Conservation (phyloP, 2,329 filamentous ascomycete species). For the Cadophora malorum region DNA sequence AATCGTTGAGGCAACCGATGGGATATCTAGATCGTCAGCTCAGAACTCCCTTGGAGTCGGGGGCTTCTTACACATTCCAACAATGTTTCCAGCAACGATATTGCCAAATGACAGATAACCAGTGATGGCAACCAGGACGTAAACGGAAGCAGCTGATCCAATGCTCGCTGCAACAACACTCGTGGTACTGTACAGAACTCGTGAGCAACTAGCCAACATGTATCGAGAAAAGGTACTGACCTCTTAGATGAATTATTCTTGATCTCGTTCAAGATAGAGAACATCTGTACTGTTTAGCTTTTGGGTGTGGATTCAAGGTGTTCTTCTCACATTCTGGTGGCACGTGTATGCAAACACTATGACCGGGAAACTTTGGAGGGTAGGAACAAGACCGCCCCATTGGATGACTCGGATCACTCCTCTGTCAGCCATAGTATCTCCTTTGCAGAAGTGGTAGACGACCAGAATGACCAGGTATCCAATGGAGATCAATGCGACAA, state of each 20-base stretch:
- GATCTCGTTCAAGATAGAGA: slow-evolving; percentile 96
- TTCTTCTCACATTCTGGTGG: slow-evolving; percentile 84
- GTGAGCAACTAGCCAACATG: slow-evolving; percentile 22
- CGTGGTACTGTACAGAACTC: slow-evolving; percentile 62
- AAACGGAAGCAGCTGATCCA: slow-evolving; percentile 84
- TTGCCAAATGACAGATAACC: slow-evolving; percentile 96
- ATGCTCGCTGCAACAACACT: slow-evolving; percentile 84
- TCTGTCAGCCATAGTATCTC: slow-evolving; percentile 76
- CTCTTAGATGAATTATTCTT: slow-evolving; percentile 75
- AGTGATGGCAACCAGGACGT: slow-evolving; percentile 90
- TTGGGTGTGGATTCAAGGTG: too few species aligned
- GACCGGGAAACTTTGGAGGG: slow-evolving; percentile 87
- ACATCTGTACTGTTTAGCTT: slow-evolving; percentile 71
- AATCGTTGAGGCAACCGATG: slow-evolving; percentile 84
- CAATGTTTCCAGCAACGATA: slow-evolving; percentile 88
- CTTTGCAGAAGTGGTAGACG: slow-evolving; percentile 84
- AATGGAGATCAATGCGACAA: slow-evolving; percentile 90
- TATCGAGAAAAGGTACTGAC: slow-evolving; percentile 38
- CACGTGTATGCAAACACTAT: slow-evolving; percentile 99
- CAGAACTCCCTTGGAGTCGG: not conserved
- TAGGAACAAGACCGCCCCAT: slow-evolving; percentile 80
- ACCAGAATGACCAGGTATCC: slow-evolving; percentile 93
- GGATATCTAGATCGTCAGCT: slow-evolving; percentile 57
- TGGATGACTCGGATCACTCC: slow-evolving; percentile 77
- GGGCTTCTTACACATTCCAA: slow-evolving; percentile 79